Evolutionary conservation across 768 basidiomycete species (phyloP), one percentile per base, ranked within the genome.

Genomic region (Sporobolomyces pararoseus): DNA sequence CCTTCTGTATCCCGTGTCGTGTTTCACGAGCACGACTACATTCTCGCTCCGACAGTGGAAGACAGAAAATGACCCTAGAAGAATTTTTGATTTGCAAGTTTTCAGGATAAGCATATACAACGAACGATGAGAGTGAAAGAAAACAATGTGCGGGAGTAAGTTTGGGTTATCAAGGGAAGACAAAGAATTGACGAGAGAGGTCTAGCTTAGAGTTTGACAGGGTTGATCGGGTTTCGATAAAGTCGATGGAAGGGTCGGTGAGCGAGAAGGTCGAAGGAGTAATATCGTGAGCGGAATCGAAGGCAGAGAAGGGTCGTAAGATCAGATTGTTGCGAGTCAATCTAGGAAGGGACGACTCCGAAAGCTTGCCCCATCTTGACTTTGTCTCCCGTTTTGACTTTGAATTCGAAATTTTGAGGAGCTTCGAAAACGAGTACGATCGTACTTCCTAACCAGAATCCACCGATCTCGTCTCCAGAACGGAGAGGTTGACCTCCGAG

Each of bases 371-470:
- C 69, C n/a, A 70, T 63, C 31, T 57, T 39, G 31, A 99, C 76
- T 71, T 82, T 80, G 80, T 97, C 83, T 0, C 95, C 95, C 42
- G 95, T 91, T 79, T 87, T 86, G 69, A 98, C 84, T 70, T 86
- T 82, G 76, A 95, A 96, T 79, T 86, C 84, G 78, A 94, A 99
- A 42, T 49, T 63, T 35, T 66, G 44, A 0, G 96, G 95, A 0
- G 94, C 96, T 81, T 99, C 96, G 76, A 97, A 96, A 1, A 98
- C 91, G 54, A 98, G 84, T 25, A 99, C 95, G 76, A 98, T 90
- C 7, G 95, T 98, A 80, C 89, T 91, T 7, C 74, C 72, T 5
- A 98, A 83, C 76, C 87, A 89, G 81, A 99, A 99, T 2, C 94
- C 96, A 37, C 96, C 96, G 89, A 97, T 91, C 82, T 99, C 94